Evolutionary conservation across 441 rosid genomes (phyloP).

Genomic region (Pelargonium myrrhifolium): DNA sequence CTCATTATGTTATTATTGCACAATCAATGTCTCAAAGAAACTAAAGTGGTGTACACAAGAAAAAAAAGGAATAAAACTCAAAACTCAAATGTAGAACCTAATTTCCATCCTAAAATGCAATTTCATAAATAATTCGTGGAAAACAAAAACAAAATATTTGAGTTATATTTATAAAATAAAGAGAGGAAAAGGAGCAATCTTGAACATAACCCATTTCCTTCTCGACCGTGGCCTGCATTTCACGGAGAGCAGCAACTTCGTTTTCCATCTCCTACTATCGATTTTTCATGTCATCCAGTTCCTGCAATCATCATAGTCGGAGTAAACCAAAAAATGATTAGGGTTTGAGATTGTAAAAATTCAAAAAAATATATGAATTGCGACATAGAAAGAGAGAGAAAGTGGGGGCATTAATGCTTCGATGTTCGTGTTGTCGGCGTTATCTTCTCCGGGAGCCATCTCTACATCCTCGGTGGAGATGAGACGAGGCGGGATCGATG

Average conservation of each 20-base stretch:
- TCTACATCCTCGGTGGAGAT: constrained; percentile 2
- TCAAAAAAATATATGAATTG: background rate
- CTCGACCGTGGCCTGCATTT: constrained; percentile 55
- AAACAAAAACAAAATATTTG: background rate
- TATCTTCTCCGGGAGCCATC: constrained; percentile 1
- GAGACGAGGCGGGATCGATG: no score
- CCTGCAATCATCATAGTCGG: constrained; percentile 26
- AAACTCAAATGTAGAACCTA: background rate
- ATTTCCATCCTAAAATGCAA: background rate
- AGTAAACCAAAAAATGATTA: constrained; percentile 4
- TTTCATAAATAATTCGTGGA: background rate
- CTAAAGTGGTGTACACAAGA: background rate
- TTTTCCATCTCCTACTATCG: constrained; percentile 59
- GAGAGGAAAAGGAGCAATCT: constrained; percentile 21
- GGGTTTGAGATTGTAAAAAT: constrained; percentile 8
- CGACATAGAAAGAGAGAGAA: no score
- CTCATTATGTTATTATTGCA: no score
- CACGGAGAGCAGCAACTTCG: constrained; percentile 47
- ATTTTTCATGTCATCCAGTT: constrained; percentile 46
- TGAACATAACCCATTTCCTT: constrained; percentile 44
- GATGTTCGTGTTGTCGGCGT: background rate
- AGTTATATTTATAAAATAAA: background rate
- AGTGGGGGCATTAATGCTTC: background rate
- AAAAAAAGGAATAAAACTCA: background rate
- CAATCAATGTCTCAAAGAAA: background rate